phyloP scores from a whole-genome alignment of 1,284 basidiomycete species.

The Rhodotorula glutinis region DNA sequence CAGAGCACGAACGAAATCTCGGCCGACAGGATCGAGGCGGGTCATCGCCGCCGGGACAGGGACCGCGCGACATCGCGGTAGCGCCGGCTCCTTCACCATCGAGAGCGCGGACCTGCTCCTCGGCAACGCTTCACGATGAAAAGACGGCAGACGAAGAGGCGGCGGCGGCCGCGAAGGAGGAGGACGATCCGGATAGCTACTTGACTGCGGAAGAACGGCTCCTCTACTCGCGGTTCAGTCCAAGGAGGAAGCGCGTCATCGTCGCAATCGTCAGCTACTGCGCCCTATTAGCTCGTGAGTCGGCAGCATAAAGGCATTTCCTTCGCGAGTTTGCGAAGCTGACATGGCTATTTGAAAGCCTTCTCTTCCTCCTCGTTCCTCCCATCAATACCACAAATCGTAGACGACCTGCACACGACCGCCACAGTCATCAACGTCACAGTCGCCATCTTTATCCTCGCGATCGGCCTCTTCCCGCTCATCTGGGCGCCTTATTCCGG shows the following conservation, averaged over 20 bases:
- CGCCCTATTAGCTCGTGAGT: neutral
- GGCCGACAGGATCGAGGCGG: too few species aligned
- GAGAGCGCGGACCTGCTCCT: too few species aligned
- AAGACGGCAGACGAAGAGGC: too few species aligned
- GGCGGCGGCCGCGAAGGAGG: too few species aligned
- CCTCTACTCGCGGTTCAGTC: neutral
- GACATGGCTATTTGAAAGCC: constrained; percentile 50
- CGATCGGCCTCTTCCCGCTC: constrained; percentile 52
- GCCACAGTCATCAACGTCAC: constrained; percentile 59
- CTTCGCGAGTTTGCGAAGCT: neutral
- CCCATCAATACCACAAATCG: constrained; percentile 65
- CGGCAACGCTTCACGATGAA: too few species aligned
- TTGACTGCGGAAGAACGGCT: neutral
- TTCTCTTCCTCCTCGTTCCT: constrained; percentile 66
- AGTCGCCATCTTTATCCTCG: constrained; percentile 52
- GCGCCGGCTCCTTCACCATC: too few species aligned
- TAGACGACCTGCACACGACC: constrained; percentile 59
- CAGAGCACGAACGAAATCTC: too few species aligned
- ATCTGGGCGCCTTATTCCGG: constrained; percentile 58
- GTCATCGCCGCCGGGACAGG: too few species aligned
- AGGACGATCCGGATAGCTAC: too few species aligned
- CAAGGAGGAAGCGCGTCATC: neutral
- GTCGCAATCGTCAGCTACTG: neutral
- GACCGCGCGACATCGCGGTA: neutral
- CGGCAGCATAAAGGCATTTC: neutral